These are phyloP conservation scores for Diplogelasinospora grovesii DNA, from an alignment of 495 filamentous ascomycete genomes.

Conservation along the genomic window DNA sequence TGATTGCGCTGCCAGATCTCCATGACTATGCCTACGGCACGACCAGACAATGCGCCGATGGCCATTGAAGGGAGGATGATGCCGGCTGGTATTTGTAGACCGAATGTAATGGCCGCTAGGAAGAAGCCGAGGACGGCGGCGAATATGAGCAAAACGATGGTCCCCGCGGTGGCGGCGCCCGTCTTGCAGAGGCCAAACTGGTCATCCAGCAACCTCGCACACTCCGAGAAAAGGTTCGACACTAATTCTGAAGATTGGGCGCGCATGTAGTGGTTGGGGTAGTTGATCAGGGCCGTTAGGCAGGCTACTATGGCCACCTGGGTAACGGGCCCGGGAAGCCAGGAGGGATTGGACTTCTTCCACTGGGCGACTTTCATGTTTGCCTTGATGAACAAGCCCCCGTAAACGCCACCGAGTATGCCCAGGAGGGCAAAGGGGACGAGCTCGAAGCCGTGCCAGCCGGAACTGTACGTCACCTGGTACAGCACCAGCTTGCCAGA, in stretches of 20 bases:
- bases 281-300: slow-evolving; percentile 84
- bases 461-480: slow-evolving; percentile 86
- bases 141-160: slow-evolving; percentile 71
- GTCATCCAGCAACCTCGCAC: slow-evolving; percentile 68
- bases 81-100: slow-evolving; percentile 91
- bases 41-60: slow-evolving; percentile 88
- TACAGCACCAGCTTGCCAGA: slow-evolving; percentile 95
- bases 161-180: slow-evolving; percentile 60
- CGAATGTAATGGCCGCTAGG: slow-evolving; percentile 84
- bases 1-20: slow-evolving; percentile 80
- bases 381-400: slow-evolving; percentile 86
- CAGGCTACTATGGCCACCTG: slow-evolving; percentile 72
- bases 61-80: slow-evolving; percentile 98
- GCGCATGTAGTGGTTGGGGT: slow-evolving; percentile 90
- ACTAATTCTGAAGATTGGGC: slow-evolving; percentile 89
- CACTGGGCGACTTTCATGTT: slow-evolving; percentile 84
- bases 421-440: slow-evolving; percentile 84
- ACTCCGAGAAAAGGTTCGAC: slow-evolving; percentile 87
- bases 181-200: slow-evolving; percentile 81
- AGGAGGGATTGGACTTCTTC: slow-evolving; percentile 59
- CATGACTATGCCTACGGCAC: slow-evolving; percentile 80
- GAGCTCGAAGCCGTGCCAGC: slow-evolving; percentile 94
- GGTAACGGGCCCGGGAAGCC: slow-evolving; percentile 58
- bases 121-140: slow-evolving; percentile 78
- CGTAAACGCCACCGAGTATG: slow-evolving; percentile 85